Percentiles rank a stretch among this genome's conserved stretches.
phyloP scores from a whole-genome alignment of 768 basidiomycete species.

The Pisolithus marmoratus region DNA sequence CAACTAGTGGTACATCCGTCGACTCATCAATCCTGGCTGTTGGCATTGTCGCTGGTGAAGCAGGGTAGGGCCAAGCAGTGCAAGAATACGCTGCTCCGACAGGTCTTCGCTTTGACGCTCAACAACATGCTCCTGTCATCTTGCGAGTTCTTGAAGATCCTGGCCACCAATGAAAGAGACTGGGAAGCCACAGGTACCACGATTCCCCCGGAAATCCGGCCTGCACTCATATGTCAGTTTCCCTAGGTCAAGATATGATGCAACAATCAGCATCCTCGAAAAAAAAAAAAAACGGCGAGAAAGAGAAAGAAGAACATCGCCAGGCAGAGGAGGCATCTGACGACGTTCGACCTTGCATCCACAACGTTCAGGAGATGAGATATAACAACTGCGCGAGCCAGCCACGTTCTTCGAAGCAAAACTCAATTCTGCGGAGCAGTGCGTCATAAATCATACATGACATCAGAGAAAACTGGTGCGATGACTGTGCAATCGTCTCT shows the following conservation, averaged over 20 bases:
- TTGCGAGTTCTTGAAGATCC: slow-evolving; percentile 74
- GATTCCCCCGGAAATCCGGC: neutral
- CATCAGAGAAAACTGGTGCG: slow-evolving; percentile 61
- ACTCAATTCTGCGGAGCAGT: slow-evolving; percentile 65
- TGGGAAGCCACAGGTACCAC: slow-evolving; percentile 76
- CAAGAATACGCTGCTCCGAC: slow-evolving; percentile 79
- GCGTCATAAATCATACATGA: slow-evolving; percentile 69
- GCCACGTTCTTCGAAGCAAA: slow-evolving; percentile 68
- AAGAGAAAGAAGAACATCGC: slow-evolving; percentile 69
- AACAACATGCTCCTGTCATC: slow-evolving; percentile 68
- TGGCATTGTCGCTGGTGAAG: slow-evolving; percentile 68
- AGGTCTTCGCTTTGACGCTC: slow-evolving; percentile 68
- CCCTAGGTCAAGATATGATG: slow-evolving; percentile 68
- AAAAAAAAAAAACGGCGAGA: slow-evolving; percentile 65
- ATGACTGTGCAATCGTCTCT: slow-evolving; percentile 40
- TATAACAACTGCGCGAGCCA: slow-evolving; percentile 64
- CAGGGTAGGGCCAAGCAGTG: slow-evolving; percentile 84
- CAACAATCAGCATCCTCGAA: slow-evolving; percentile 66
- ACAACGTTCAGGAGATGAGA: slow-evolving; percentile 74
- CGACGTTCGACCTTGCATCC: slow-evolving; percentile 77
- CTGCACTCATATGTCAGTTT: neutral
- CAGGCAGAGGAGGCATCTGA: slow-evolving; percentile 82
- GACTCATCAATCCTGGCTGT: neutral
- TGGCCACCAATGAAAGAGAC: slow-evolving; percentile 72
- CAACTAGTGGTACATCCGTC: neutral